phyloP scores from a whole-genome alignment of 2,329 filamentous ascomycete genomes.

The Rhynchosporium agropyri region DNA sequence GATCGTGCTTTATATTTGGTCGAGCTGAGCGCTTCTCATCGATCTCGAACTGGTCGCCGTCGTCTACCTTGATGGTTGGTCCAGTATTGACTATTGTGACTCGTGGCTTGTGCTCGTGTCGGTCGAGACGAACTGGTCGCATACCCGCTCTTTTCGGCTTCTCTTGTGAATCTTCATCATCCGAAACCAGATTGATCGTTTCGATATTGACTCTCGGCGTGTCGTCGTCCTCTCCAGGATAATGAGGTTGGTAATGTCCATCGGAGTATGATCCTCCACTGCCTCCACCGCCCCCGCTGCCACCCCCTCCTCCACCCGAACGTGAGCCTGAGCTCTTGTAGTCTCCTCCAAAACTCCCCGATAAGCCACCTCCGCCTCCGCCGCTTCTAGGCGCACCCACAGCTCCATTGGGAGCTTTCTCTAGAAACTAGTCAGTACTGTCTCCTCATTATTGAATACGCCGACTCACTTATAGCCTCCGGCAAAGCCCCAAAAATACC shows the following conservation, averaged over 20 bases:
- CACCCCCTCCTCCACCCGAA: constrained; percentile 17
- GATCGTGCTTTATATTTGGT: background rate
- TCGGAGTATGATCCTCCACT: constrained; percentile 16
- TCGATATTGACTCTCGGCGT: constrained; percentile 39
- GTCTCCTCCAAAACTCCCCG: constrained; percentile 23
- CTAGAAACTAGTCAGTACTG: background rate
- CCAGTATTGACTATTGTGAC: constrained; percentile 38
- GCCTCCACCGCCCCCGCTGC: constrained; percentile 16
- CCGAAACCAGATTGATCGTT: constrained; percentile 34
- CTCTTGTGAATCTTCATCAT: constrained; percentile 25
- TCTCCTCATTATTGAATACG: background rate
- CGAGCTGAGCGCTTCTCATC: constrained; percentile 27
- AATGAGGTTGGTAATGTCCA: constrained; percentile 29
- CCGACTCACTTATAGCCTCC: constrained; percentile 34
- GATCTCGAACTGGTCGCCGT: constrained; percentile 26
- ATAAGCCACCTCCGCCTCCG: constrained; percentile 17
- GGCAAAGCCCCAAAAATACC: constrained; percentile 35
- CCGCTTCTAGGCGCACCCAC: constrained; percentile 10
- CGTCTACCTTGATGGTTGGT: constrained; percentile 21
- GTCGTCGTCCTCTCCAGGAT: constrained; percentile 38
- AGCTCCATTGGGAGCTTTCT: constrained; percentile 17
- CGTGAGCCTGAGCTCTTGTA: constrained; percentile 17
- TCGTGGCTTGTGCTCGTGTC: constrained; percentile 40
- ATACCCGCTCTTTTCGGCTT: constrained; percentile 18
- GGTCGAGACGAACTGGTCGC: constrained; percentile 38